Evolutionary conservation across 805 yeast genomes (phyloP).

Genomic region (Metschnikowia picachoensis): DNA sequence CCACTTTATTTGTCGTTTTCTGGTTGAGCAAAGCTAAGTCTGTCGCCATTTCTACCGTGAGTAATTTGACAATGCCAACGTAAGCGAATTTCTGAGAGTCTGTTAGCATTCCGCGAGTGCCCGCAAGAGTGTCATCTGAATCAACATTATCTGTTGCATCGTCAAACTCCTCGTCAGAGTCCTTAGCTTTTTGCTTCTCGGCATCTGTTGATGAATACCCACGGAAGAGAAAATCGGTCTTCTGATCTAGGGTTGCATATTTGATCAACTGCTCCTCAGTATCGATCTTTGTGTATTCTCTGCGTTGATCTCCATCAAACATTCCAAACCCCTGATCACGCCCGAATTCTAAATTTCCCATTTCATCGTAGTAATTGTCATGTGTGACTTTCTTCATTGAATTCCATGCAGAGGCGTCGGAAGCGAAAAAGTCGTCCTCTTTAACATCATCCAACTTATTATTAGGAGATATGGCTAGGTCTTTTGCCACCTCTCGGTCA

Average conservation of each 20-base stretch:
- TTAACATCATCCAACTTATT: neutral
- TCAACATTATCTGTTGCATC: constrained; percentile 41
- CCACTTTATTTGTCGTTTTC: constrained; percentile 49
- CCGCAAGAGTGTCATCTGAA: constrained; percentile 63
- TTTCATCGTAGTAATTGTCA: constrained; percentile 73
- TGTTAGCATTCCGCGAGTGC: constrained; percentile 75
- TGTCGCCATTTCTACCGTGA: constrained; percentile 76
- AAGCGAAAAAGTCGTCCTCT: constrained; percentile 34
- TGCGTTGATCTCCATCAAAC: constrained; percentile 43
- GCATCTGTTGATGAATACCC: constrained; percentile 7
- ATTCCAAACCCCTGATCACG: constrained; percentile 20
- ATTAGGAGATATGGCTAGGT: neutral
- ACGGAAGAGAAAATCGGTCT: constrained; percentile 51
- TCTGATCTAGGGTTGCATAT: constrained; percentile 48
- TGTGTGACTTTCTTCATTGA: constrained; percentile 81
- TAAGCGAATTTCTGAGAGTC: constrained; percentile 91
- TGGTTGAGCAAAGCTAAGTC: constrained; percentile 59
- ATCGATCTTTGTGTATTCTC: constrained; percentile 85
- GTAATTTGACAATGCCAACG: constrained; percentile 75
- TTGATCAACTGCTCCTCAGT: constrained; percentile 81
- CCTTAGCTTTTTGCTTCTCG: constrained; percentile 24
- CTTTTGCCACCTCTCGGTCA: neutral
- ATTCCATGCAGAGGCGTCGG: constrained; percentile 64
- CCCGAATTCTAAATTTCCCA: constrained; percentile 58
- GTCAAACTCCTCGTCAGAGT: constrained; percentile 27